Base-by-base conservation (phyloP, 768 basidiomycete genomes). In the Hypholoma fasciculare region DNA sequence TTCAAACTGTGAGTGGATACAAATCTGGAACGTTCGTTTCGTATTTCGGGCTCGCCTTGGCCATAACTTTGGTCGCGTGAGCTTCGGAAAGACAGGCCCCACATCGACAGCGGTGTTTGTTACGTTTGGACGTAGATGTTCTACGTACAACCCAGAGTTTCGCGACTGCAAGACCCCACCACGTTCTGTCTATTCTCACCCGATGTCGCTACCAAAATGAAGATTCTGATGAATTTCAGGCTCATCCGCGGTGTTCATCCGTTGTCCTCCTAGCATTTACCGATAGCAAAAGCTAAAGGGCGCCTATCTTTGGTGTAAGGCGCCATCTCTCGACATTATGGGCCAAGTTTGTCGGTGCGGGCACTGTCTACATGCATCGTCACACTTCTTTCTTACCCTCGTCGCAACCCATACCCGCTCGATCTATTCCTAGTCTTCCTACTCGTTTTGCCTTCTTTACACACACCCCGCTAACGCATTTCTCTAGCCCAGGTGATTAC, bases 401-500 rank as follows among this genome's bases (percentile, higher is more conserved):
- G 6, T 34, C 30, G 30, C 6, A 34, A 1, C 30, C 9, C 30
- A 2, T 34, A 34, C 30, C 9, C 6, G 9, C 30, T 34, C 30
- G 30, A 34, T 34, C 30, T 9, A 34, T 34, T 34, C 7, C 30
- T 5, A 34, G 1, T 34, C 30, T 34, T 34, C 6, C 9, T 9
- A 34, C 30, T 34, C 30, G 9, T 34, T 34, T 34, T 7, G 7
- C 7, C 27, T 7, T 11, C 3, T 40, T 11, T 16, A 14, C 40
- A 42, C 7, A 16, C 40, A 42, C 40, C 40, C 5, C 40, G 40
- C 40, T 42, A 5, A 34, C 30, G 30, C 2, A 5, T 42, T 16
- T 42, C 13, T 53, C 7, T 60, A 96, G 94, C 13, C 97, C 97
- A 3, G 97, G 97, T n/a, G 95, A 98, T 75, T 98, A 98, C 74